Evolutionary conservation across 768 basidiomycete species (phyloP).

Genomic region (Leccinum obscurum): DNA sequence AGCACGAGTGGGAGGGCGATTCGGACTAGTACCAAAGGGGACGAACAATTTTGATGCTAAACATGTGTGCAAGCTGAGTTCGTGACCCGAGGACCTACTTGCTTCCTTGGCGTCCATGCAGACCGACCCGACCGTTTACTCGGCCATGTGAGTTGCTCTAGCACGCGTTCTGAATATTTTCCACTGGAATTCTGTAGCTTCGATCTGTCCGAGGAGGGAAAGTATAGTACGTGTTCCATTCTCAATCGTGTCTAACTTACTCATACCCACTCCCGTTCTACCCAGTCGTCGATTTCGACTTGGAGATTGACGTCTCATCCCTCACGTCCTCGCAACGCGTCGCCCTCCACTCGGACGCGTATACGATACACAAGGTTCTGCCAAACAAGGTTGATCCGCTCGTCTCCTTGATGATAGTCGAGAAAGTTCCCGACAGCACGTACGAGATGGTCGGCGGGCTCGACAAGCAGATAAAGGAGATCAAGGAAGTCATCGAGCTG

Average conservation of each 20-base stretch:
- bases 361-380: conserved; percentile 94
- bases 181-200: conserved; percentile 2
- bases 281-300: conserved; percentile 92
- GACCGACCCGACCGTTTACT: conserved; percentile 34
- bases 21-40: conserved; percentile 35
- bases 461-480: conserved; percentile 97
- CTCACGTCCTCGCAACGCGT: conserved; percentile 89
- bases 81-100: conserved; percentile 36
- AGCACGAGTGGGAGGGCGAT: conserved; percentile 35
- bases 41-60: conserved; percentile 31
- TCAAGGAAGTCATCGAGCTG: conserved; percentile 98
- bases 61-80: conserved; percentile 35
- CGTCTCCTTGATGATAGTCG: conserved; percentile 99
- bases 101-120: conserved; percentile 26
- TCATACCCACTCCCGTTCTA: background rate
- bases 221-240: conserved; percentile 76
- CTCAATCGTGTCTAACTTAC: background rate
- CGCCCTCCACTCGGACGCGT: conserved; percentile 90
- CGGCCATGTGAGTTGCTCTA: conserved; percentile 32
- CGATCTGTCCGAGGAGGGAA: conserved; percentile 66
- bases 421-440: conserved; percentile 98
- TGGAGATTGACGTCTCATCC: conserved; percentile 76
- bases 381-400: conserved; percentile 98
- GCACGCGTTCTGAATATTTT: background rate
- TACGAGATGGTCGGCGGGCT: conserved; percentile 99